Evolutionary conservation across 306 rosid species (phyloP), one percentile per base, ranked within the genome.

Genomic region (Cucurbita pepo): DNA sequence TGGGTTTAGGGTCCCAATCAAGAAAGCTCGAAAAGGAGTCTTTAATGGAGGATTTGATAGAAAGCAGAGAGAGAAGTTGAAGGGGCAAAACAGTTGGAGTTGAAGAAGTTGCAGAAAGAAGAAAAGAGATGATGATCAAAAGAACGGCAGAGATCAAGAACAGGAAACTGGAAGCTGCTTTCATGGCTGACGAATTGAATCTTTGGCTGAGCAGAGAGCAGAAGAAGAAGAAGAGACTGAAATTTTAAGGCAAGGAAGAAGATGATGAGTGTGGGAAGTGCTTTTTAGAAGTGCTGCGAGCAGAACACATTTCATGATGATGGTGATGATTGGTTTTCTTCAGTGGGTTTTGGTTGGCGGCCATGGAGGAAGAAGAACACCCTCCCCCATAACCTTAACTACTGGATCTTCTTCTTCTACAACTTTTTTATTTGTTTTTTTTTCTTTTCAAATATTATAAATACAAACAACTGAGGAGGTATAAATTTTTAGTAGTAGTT

Each of bases 241-340:
- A 85, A 88, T 87, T 86, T 86, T 88, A 84, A 96, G 97, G 85
- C 81, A 81, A 56, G 73, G 67, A 61, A 7, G 96, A 89, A 83
- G 83, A 37, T 36, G 95, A 89, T 84, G 84, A 81, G 78, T 79
- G 75, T 79, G 83, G 50, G 79, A 78, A 80, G 56, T 79, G 79
- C 97, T 89, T 91, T 89, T 94, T 76, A 18, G 89, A 96, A 91
- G 96, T 91, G 99, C 91, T 82, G 85, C 84, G 80, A 75, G 87
- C 86, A 81, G 97, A 91, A 86, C 87, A 86, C 81, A 88, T 80
- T 91, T 91, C 97, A 89, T 92, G 75, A 85, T 89, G 84, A 90
- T 87, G 69, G 38, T 62, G 69, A 62, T 58, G 30, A 69, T 30
- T 74, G 75, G 84, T 78, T 86, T 82, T 77, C 81, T 81, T 86